Evolutionary conservation across 2,329 filamentous ascomycete genomes (phyloP).

Genomic region (Ophiostoma fasciatum): DNA sequence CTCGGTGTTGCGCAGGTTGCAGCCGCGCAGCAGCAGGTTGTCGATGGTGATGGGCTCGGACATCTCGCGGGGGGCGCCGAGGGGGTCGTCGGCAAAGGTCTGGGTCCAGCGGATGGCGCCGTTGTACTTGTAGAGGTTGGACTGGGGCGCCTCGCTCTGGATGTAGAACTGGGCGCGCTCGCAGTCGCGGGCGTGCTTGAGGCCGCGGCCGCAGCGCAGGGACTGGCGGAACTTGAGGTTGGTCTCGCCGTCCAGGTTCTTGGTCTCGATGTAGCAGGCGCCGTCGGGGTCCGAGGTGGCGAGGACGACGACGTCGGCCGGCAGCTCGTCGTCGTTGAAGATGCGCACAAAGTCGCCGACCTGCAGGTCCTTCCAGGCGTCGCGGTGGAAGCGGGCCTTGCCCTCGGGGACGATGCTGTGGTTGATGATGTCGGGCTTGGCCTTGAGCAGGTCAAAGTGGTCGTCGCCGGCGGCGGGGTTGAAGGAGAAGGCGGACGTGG

Average conservation of each 20-base stretch:
- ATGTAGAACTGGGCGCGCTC: slow-evolving; percentile 77
- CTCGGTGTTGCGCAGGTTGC: slow-evolving; percentile 86
- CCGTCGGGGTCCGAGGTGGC: slow-evolving; percentile 90
- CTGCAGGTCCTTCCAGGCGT: slow-evolving; percentile 87
- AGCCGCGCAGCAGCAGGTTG: slow-evolving; percentile 85
- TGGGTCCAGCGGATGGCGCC: slow-evolving; percentile 83
- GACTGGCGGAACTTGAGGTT: slow-evolving; percentile 93
- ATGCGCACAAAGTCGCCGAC: slow-evolving; percentile 94
- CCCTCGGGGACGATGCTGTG: slow-evolving; percentile 48
- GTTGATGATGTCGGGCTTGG: slow-evolving; percentile 54
- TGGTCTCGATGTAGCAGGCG: slow-evolving; percentile 94
- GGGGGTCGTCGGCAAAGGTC: slow-evolving; percentile 41
- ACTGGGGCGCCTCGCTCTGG: slow-evolving; percentile 80
- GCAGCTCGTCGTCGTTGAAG: slow-evolving; percentile 91
- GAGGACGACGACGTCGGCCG: slow-evolving; percentile 82
- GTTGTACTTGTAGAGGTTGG: slow-evolving; percentile 91
- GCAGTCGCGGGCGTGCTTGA: slow-evolving; percentile 85
- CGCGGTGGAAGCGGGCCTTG: slow-evolving; percentile 75
- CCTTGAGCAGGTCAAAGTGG: slow-evolving; percentile 23
- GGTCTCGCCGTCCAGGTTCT: slow-evolving; percentile 94
- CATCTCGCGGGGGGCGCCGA: slow-evolving; percentile 58
- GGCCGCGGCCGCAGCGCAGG: slow-evolving; percentile 64
- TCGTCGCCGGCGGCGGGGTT: slow-evolving; percentile 19
- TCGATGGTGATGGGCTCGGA: slow-evolving; percentile 88
- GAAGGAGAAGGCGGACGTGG: slow-evolving; percentile 19